Evolutionary conservation across 2,329 filamentous ascomycete genomes (phyloP).

Genomic region (Lachnum nothofagi): DNA sequence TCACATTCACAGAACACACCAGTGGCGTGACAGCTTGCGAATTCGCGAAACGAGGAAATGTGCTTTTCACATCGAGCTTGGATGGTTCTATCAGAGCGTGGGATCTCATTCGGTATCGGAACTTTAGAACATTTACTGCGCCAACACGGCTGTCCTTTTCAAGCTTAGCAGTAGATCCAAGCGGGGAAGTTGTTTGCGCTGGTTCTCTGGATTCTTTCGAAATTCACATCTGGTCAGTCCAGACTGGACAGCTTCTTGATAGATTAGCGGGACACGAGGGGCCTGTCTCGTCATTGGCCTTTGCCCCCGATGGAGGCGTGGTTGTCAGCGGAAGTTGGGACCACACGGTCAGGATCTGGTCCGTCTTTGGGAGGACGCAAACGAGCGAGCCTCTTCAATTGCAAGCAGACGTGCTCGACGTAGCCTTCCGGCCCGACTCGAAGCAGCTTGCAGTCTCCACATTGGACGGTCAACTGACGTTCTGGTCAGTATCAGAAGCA

Average conservation of each 20-base stretch:
- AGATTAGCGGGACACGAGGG: slow-evolving; percentile 89
- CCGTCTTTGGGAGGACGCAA: slow-evolving; percentile 86
- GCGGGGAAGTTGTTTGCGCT: slow-evolving; percentile 91
- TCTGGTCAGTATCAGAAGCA: slow-evolving; percentile 88
- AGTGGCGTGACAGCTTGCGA: slow-evolving; percentile 91
- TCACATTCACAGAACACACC: slow-evolving; percentile 95
- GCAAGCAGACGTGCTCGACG: slow-evolving; percentile 81
- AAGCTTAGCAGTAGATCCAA: slow-evolving; percentile 92
- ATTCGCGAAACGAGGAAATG: slow-evolving; percentile 91
- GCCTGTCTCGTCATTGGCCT: slow-evolving; percentile 81
- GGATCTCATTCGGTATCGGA: slow-evolving; percentile 92
- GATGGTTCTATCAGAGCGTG: slow-evolving; percentile 93
- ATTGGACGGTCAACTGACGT: slow-evolving; percentile 86
- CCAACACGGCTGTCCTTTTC: slow-evolving; percentile 88
- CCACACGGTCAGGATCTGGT: slow-evolving; percentile 91
- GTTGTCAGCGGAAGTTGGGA: slow-evolving; percentile 96
- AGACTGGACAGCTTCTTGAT: slow-evolving; percentile 92
- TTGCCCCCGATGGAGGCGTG: slow-evolving; percentile 77
- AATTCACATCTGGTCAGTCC: slow-evolving; percentile 97
- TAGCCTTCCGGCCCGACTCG: slow-evolving; percentile 85
- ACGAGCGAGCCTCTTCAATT: slow-evolving; percentile 91
- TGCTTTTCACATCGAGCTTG: slow-evolving; percentile 89
- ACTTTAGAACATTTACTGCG: slow-evolving; percentile 95
- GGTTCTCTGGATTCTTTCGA: slow-evolving; percentile 95
- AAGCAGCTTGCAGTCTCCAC: slow-evolving; percentile 87